phyloP scores from a whole-genome alignment of 495 filamentous ascomycete genomes.

The Daldinia vernicosa region DNA sequence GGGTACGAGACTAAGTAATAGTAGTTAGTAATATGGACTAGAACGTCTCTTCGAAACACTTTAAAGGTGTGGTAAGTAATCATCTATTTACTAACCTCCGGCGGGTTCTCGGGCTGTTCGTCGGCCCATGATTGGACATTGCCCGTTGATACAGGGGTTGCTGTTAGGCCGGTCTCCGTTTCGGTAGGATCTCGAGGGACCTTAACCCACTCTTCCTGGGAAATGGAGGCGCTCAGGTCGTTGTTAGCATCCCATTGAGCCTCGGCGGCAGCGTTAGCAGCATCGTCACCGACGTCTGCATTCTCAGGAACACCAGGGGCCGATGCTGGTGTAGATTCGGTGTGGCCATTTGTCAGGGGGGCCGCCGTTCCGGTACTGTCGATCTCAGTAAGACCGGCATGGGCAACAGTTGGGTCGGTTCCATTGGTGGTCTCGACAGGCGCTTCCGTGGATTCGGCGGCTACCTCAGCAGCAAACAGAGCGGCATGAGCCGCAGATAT shows the following conservation, averaged over 20 bases:
- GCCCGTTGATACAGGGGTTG: slow-evolving; percentile 63
- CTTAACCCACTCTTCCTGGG: slow-evolving; percentile 75
- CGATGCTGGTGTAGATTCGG: slow-evolving; percentile 55
- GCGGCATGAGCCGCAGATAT: slow-evolving; percentile 61
- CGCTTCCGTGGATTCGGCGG: slow-evolving; percentile 46
- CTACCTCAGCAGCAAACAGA: slow-evolving; percentile 53
- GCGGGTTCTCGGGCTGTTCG: slow-evolving; percentile 61
- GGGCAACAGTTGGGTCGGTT: slow-evolving; percentile 79
- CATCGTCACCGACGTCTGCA: slow-evolving; percentile 65
- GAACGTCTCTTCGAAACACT: background rate
- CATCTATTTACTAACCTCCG: slow-evolving; percentile 47
- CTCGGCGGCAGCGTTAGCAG: slow-evolving; percentile 74
- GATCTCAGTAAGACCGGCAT: slow-evolving; percentile 79
- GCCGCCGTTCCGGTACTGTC: slow-evolving; percentile 53
- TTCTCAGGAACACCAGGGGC: slow-evolving; percentile 54
- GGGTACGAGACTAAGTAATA: slow-evolving; percentile 43
- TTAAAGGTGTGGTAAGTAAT: background rate
- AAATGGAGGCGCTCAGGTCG: slow-evolving; percentile 59
- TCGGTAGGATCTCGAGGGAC: slow-evolving; percentile 77
- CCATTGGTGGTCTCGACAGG: slow-evolving; percentile 56
- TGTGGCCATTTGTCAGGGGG: slow-evolving; percentile 61
- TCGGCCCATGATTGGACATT: slow-evolving; percentile 75
- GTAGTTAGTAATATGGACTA: slow-evolving; percentile 21
- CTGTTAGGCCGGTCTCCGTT: slow-evolving; percentile 72
- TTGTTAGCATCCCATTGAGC: slow-evolving; percentile 70